Base-by-base conservation (phyloP, 345 rosid genomes). In the Excoecaria agallocha region DNA sequence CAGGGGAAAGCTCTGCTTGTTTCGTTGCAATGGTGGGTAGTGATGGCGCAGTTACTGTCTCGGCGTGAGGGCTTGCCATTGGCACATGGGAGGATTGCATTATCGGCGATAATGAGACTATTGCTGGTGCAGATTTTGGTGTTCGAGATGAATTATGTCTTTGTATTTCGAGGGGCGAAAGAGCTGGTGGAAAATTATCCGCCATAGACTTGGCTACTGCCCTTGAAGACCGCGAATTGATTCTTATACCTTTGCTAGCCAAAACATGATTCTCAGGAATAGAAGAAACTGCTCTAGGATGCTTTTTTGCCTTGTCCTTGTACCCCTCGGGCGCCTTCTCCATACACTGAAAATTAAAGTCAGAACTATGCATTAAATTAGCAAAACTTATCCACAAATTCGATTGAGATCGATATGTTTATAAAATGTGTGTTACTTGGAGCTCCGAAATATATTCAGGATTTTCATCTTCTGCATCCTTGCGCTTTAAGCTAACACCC, bases 401-500 rank as follows among this genome's bases (percentile, higher is more conserved):
- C 10, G 48, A 43, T 43, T 43, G 39, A 56, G 43, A 19, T 5
- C 35, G 12, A 74, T 41, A 35, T 19, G 6, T 55, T n/a, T 5
- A 51, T 12, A 19, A n/a, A 76, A 59, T 58, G 24, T 0, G 35
- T 68, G 38, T 71, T 88, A 91, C 94, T 86, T 83, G 94, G 97
- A 6, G 97, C 91, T 79, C 91, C 94, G 56, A 87, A 84, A 61
- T 87, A n/a, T n/a, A 84, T 74, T 91, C 94, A 45, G 91, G 85
- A 78, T 85, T 92, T 79, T 81, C 85, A 16, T 82, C 81, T 22
- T 58, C 84, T 35, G 74, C 79, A 35, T 87, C 91, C 20, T 78
- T 84, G 3, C 87, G 82, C n/a, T 82, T 87, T 65, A 80, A 64
- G 79, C 78, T 83, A 50, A 82, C 79, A 56, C 81, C 86, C 66